Evolutionary conservation across 192 early-diverging fungal genomes (phyloP), one percentile per base, ranked within the genome.

Genomic region (Podila verticillata): DNA sequence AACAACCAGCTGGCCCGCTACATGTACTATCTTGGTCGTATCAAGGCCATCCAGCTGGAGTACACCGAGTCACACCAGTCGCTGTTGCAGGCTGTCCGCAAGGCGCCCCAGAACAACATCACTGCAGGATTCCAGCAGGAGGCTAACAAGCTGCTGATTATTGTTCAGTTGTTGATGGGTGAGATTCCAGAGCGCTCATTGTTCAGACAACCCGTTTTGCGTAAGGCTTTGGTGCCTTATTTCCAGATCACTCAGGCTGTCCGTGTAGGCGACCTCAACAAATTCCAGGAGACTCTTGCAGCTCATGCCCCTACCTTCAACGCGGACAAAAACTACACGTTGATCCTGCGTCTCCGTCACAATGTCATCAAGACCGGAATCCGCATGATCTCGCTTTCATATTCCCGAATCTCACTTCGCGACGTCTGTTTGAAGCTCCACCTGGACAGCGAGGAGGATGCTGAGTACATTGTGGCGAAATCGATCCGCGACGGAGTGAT

Each of bases 321-420:
- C 32, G 86, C 88, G 24, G 98, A 99, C 86, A 92, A 96, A 73
- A 96, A 92, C 35, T 93, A 92, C 72, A 95, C 95, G 0, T 83
- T 99, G 65, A 95, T 99, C 73, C 79, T 97, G 57, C 93, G 98
- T 84, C 85, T 99, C 58, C 96, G 97, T 34, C 98, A 99, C 84
- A 99, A 99, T 85, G 98, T 99, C 51, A 99, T 99, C 89, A 98
- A 98, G 87, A 94, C 98, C 13, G 98, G 97, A 35, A 94, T 99
- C 59, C 93, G 98, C 61, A 97, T 95, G 93, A 97, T 99, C 79
- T 94, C 92, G 81, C 68, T 97, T 62, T 94, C 96, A 1, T 99
- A 99, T 82, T 96, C 96, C n/a, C 91, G 94, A 32, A 99, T 99
- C 60, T 95, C 96, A 36, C 85, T 99, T 61, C 86, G 94, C 15